phyloP scores from a whole-genome alignment of 2,329 filamentous ascomycete genomes.

The Aspergillus cejpii region DNA sequence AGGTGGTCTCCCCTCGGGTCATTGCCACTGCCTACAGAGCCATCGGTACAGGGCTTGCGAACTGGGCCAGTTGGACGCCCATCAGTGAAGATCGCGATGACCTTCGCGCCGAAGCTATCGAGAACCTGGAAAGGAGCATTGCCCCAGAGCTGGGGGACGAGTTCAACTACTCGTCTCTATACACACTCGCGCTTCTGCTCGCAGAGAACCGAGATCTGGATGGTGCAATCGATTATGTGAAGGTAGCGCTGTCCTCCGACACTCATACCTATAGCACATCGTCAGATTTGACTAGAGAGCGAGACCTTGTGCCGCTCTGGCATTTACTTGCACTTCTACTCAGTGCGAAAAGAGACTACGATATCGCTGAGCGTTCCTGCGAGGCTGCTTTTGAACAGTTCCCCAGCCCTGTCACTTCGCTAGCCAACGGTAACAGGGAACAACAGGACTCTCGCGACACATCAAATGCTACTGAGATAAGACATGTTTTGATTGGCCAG shows the following conservation, averaged over 20 bases:
- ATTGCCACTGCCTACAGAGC: constrained; percentile 72
- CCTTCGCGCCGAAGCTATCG: constrained; percentile 70
- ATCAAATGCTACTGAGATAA: constrained; percentile 12
- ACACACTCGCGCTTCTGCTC: constrained; percentile 74
- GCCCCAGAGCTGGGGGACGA: constrained; percentile 59
- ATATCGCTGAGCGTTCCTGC: constrained; percentile 72
- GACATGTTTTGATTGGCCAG: constrained; percentile 59
- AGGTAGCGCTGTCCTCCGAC: constrained; percentile 61
- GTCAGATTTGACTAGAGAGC: constrained; percentile 29
- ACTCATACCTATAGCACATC: constrained; percentile 23
- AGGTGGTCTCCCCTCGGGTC: constrained; percentile 51
- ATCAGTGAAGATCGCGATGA: constrained; percentile 64
- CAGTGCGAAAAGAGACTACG: constrained; percentile 78
- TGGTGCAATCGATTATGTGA: constrained; percentile 74
- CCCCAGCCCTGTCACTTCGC: constrained; percentile 61
- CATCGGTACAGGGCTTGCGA: constrained; percentile 76
- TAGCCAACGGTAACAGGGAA: constrained; percentile 53
- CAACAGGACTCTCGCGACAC: constrained; percentile 19
- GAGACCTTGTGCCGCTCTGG: constrained; percentile 72
- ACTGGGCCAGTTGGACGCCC: constrained; percentile 78
- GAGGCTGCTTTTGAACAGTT: constrained; percentile 91
- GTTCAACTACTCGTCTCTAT: constrained; percentile 68
- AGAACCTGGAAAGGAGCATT: constrained; percentile 66
- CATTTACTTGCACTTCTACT: constrained; percentile 81
- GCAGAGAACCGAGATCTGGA: constrained; percentile 78